phyloP scores from a whole-genome alignment of 192 early-diverging fungal genomes.

The Coemansia sp. region DNA sequence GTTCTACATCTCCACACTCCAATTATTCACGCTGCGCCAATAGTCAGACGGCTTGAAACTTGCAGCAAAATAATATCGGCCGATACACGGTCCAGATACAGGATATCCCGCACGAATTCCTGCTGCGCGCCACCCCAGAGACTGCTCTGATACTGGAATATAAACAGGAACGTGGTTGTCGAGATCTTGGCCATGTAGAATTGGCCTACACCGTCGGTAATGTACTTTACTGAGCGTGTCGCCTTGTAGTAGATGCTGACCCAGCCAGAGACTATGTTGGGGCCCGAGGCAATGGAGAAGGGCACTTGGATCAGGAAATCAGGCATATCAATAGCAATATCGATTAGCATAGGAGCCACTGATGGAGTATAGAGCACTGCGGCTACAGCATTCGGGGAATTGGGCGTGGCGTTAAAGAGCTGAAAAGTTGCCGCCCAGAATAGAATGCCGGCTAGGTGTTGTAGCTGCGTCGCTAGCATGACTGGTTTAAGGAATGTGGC shows the following conservation, averaged over 20 bases:
- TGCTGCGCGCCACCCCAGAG: neutral
- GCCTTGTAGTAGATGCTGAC: slow-evolving; percentile 35
- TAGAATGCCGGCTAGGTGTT: neutral
- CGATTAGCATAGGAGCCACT: slow-evolving; percentile 9
- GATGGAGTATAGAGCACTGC: neutral
- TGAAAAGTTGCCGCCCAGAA: neutral
- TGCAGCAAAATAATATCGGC: slow-evolving; percentile 21
- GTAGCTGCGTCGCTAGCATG: neutral
- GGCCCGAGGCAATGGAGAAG: slow-evolving; percentile 19
- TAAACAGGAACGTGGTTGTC: slow-evolving; percentile 33
- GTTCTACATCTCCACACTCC: neutral
- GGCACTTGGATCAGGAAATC: slow-evolving; percentile 32
- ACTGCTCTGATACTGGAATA: slow-evolving; percentile 21
- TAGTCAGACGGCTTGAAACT: neutral
- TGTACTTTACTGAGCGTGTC: slow-evolving; percentile 25
- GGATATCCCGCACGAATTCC: slow-evolving; percentile 13
- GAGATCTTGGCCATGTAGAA: slow-evolving; percentile 28
- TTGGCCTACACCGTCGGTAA: slow-evolving; percentile 18
- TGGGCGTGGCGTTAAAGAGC: neutral
- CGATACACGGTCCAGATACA: slow-evolving; percentile 34
- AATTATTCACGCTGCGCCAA: neutral
- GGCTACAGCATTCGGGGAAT: neutral
- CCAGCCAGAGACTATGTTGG: slow-evolving; percentile 16
- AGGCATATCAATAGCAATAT: slow-evolving; percentile 17
- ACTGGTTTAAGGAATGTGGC: neutral